Base-by-base conservation (phyloP, 2,329 filamentous ascomycete genomes). In the Ceratocystis colombiana region DNA sequence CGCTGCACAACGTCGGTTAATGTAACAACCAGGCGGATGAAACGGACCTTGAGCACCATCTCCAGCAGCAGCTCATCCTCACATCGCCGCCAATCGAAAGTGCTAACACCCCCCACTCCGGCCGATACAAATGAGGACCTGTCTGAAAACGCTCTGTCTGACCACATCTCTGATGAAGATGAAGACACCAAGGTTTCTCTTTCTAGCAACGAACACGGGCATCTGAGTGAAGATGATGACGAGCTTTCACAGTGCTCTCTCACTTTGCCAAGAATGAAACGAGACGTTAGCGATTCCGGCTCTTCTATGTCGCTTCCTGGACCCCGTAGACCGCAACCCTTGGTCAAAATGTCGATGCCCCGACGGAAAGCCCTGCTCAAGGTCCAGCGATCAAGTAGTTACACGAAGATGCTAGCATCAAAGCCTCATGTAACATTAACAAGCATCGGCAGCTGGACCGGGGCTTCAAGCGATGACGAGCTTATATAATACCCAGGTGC, bases 391-490 rank as follows among this genome's bases (percentile, higher is more conserved):
- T 28, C 48, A 30, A 37, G 30, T 20, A 37, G 50, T 10, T 59
- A 37, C 55, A 8, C 55, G 7, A 59, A 59, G 55, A n/a, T 41
- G 20, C 25, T 28, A n/a, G 17, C 44, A 25, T 63, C 61, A 7
- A 48, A n/a, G 8, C 28, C 55, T 17, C 22, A 17, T 10, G 37
- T 45, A 15, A 59, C 22, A 33, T 30, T 68, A 28, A 65, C 63
- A 6, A 62, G 25, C 8, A 65, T 68, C 2, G 63, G 66, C 5
- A 41, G 15, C n/a, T 68, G 66, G 66, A 30, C 22, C n/a, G 66
- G 28, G 6, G 63, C 45, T 33, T 62, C 55, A 10, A 68, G 66
- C 28, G 66, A 68, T 37, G 66, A 68, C 8, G 66, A 68, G 22
- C 48, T 53, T 28, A 53, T 53, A 41, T 68, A 15, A 65, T 68